Evolutionary conservation across 2,329 filamentous ascomycete genomes (phyloP).

Genomic region (Cercospora beticola): DNA sequence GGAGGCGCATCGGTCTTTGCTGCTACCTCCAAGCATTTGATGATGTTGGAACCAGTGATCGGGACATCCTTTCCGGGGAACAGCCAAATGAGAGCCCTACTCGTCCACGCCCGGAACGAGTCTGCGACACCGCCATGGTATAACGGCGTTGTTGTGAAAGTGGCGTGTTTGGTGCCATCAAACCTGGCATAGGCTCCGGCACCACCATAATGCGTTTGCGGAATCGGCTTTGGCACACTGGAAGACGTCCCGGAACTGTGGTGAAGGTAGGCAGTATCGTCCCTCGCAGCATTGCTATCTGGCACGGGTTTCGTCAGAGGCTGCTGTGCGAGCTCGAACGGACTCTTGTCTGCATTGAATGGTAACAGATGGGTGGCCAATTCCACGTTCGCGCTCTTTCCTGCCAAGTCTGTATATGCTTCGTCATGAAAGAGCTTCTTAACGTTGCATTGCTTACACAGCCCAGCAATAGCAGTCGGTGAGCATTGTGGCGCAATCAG

Average conservation of each 20-base stretch:
- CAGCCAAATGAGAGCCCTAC: constrained; percentile 60
- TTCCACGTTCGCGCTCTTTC: neutral
- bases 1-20: constrained; percentile 29
- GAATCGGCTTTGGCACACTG: constrained; percentile 62
- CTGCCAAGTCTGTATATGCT: constrained; percentile 39
- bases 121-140: constrained; percentile 67
- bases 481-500: constrained; percentile 56
- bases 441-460: constrained; percentile 52
- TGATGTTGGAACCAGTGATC: constrained; percentile 57
- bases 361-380: constrained; percentile 18
- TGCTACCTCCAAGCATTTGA: constrained; percentile 48
- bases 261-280: constrained; percentile 57
- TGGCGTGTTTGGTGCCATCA: constrained; percentile 43
- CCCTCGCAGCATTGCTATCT: constrained; percentile 27
- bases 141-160: constrained; percentile 65
- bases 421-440: constrained; percentile 50
- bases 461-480: constrained; percentile 51
- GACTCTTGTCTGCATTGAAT: constrained; percentile 9
- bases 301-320: neutral
- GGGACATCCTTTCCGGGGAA: constrained; percentile 59
- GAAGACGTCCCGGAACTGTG: constrained; percentile 67
- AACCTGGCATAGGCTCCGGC: constrained; percentile 57
- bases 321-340: constrained; percentile 13
- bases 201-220: constrained; percentile 57
- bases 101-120: constrained; percentile 62